Conservation (phyloP, 257 asterid genomes). For the Nicotiana tabacum region DNA sequence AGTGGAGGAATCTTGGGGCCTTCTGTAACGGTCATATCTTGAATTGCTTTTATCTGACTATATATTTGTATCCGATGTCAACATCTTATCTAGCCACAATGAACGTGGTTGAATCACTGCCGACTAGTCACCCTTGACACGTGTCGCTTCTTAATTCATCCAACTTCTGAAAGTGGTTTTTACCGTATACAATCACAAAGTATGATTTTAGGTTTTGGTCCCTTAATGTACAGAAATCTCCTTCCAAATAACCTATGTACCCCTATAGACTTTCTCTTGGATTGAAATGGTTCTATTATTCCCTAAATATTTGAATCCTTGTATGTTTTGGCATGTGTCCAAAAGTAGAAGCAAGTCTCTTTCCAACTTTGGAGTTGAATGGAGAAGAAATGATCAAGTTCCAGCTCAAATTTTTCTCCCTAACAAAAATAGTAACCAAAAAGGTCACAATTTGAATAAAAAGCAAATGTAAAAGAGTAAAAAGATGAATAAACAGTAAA, state of each 20-base stretch:
- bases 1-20: no score
- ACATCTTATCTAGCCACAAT: no score
- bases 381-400: not conserved
- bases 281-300: not conserved
- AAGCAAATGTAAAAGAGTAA: not conserved
- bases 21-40: no score
- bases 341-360: not conserved
- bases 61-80: no score
- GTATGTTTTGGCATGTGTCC: not conserved
- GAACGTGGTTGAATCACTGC: no score
- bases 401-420: slow-evolving; percentile 1
- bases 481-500: not conserved
- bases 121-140: no score
- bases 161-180: no score
- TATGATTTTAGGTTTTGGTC: not conserved
- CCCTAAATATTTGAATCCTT: not conserved
- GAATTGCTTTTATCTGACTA: no score
- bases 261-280: not conserved
- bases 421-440: not conserved
- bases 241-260: not conserved
- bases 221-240: not conserved
- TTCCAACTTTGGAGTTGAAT: not conserved
- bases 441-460: not conserved
- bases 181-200: not conserved
- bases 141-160: no score